Percentiles rank a stretch among this genome's conserved stretches.
phyloP scores from a whole-genome alignment of 345 rosid species.

The Excoecaria cochinchinensis region DNA sequence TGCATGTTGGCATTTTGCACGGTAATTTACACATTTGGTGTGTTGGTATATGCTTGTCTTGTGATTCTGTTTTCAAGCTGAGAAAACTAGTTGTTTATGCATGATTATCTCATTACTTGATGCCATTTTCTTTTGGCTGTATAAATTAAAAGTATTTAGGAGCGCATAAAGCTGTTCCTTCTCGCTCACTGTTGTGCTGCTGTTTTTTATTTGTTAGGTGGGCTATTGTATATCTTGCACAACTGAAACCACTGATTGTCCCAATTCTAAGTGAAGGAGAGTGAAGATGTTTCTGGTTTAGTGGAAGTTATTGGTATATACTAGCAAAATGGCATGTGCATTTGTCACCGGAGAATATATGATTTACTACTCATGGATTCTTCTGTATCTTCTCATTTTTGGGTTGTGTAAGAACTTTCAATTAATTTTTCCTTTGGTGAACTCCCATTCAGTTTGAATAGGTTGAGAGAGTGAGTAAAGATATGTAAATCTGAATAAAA shows the following conservation, averaged over 20 bases:
- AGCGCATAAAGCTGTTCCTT: background rate
- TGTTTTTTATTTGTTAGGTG: conserved; percentile 52
- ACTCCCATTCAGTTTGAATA: conserved; percentile 21
- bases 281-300: conserved; percentile 34
- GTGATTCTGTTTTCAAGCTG: background rate
- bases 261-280: conserved; percentile 81
- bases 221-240: conserved; percentile 97
- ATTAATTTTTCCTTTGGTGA: conserved; percentile 10
- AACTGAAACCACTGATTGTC: conserved; percentile 96
- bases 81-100: background rate
- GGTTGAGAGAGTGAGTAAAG: conserved; percentile 8
- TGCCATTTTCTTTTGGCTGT: background rate
- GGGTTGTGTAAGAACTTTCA: conserved; percentile 28
- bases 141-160: background rate
- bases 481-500: conserved; percentile 31
- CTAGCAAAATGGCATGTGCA: conserved; percentile 21
- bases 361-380: conserved; percentile 16
- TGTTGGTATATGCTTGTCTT: background rate
- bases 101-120: background rate
- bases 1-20: background rate
- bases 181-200: background rate
- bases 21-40: background rate
- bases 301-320: conserved; percentile 14
- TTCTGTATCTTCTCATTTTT: conserved; percentile 32
- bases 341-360: conserved; percentile 21